A percentile compares a stretch with the other conserved stretches of the same genome.
These are phyloP conservation scores for Lodderomyces metapsilosis DNA, from an alignment of 1,139 yeast species.

Conservation along the genomic window DNA sequence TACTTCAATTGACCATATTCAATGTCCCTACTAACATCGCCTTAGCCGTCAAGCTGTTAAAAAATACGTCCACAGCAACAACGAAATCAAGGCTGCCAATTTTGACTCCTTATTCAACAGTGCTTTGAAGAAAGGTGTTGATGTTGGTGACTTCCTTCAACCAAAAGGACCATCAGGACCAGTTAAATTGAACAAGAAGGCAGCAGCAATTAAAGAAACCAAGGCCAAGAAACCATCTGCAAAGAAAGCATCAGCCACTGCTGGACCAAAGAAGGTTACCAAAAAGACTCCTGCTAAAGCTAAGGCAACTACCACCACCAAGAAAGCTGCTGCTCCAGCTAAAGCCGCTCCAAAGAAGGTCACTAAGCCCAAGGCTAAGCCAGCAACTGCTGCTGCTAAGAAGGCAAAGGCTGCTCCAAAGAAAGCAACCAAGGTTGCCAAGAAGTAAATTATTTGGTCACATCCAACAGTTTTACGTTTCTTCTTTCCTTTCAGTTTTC, in stretches of 20 bases:
- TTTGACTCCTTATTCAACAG: slow-evolving; percentile 77
- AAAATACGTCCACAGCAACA: slow-evolving; percentile 67
- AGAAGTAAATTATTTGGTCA: background rate
- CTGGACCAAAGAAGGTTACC: slow-evolving; percentile 17
- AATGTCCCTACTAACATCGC: slow-evolving; percentile 6
- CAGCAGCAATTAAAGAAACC: slow-evolving; percentile 16
- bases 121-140: slow-evolving; percentile 82
- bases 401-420: slow-evolving; percentile 9
- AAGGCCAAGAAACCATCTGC: slow-evolving; percentile 17
- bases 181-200: slow-evolving; percentile 56
- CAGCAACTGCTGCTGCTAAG: slow-evolving; percentile 3
- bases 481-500: background rate
- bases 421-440: slow-evolving; percentile 2
- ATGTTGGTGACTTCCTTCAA: slow-evolving; percentile 71
- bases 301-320: slow-evolving; percentile 14
- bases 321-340: slow-evolving; percentile 7
- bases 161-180: slow-evolving; percentile 89
- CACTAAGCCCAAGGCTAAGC: background rate
- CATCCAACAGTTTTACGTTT: background rate
- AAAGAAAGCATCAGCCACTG: slow-evolving; percentile 13
- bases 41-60: slow-evolving; percentile 69
- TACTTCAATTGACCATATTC: too few species aligned
- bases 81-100: slow-evolving; percentile 55
- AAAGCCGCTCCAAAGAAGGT: slow-evolving; percentile 6
- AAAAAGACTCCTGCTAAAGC: slow-evolving; percentile 16